A percentile compares a stretch with the other conserved stretches of the same genome.
Conservation (phyloP, 257 asterid species). For the Paulownia fortunei region DNA sequence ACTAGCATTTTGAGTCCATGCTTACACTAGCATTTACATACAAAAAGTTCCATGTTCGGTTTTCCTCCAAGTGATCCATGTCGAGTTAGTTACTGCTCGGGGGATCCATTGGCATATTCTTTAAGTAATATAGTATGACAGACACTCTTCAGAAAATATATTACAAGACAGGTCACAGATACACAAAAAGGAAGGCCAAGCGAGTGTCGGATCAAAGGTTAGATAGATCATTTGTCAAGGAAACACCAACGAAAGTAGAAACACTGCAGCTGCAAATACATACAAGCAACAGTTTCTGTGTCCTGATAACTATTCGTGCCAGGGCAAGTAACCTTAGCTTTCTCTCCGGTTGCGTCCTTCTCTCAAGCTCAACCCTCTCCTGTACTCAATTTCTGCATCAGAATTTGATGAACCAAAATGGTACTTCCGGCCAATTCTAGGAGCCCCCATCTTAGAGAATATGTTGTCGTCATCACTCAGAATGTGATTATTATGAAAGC, state of each 20-base stretch:
- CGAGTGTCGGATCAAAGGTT: slow-evolving; percentile 35
- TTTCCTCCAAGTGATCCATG: slow-evolving; percentile 20
- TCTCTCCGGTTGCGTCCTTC: slow-evolving; percentile 56
- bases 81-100: neutral
- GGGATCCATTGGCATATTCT: neutral
- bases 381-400: slow-evolving; percentile 90
- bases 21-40: slow-evolving; percentile 34
- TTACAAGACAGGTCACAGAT: slow-evolving; percentile 8
- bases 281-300: slow-evolving; percentile 22
- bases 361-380: slow-evolving; percentile 85
- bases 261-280: slow-evolving; percentile 31
- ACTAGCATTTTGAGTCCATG: slow-evolving; percentile 20
- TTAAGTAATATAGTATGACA: neutral
- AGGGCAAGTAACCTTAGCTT: slow-evolving; percentile 46
- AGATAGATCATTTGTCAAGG: slow-evolving; percentile 36
- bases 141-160: neutral
- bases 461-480: slow-evolving; percentile 72
- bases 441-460: slow-evolving; percentile 57
- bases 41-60: neutral
- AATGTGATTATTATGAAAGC: slow-evolving; percentile 45
- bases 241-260: slow-evolving; percentile 34
- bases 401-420: slow-evolving; percentile 78
- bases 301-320: slow-evolving; percentile 36
- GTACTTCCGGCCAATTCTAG: slow-evolving; percentile 63
- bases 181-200: slow-evolving; percentile 14